Evolutionary conservation across 2,329 filamentous ascomycete species (phyloP), one percentile per base, ranked within the genome.

Genomic region (Dothideomycetes sp.): DNA sequence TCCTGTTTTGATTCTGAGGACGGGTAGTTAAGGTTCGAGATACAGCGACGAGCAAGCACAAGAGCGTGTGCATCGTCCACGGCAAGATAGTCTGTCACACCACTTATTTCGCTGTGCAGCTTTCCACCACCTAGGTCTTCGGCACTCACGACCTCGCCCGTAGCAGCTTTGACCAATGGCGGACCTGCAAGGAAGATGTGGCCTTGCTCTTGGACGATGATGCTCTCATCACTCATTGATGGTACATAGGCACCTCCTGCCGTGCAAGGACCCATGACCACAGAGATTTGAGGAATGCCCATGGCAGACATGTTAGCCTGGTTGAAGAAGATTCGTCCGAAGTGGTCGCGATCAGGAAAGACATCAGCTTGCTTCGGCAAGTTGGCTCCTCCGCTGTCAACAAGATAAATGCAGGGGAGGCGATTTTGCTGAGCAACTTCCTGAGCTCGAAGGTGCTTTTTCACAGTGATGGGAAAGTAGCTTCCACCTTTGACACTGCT

Each of bases 291-390:
- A 1, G 89, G 89, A 47, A 96, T 94, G 4, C 87, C 86, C 50
- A 80, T 67, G 2, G 82, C 75, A 51, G 84, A 91, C 87, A 96
- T 94, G 54, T 85, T 74, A 3, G 91, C 89, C 64, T 98, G 89
- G 65, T 98, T 95, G 71, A 83, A 98, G 70, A 98, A 98, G 59
- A 96, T 94, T 50, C 89, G 84, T 24, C 89, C 87, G 58, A 98
- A 96, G 62, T 96, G 89, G 41, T 95, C 86, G 49, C 80, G 74
- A 61, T 96, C 89, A 1, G 89, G 91, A 61, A 98, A 96, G 43
- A 96, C 89, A 57, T 95, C 85, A 25, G 88, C 82, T 64, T 98
- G 89, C 56, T 95, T 84, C 11, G 88, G 91, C 13, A 98, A 75
- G 61, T 96, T 95, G 44, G 88, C 91, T 49, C 89, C 89, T 33